A percentile compares a stretch with the other conserved stretches of the same genome.
Evolutionary conservation across 2,329 filamentous ascomycete species (phyloP).

Genomic region (Alternaria infectoria): DNA sequence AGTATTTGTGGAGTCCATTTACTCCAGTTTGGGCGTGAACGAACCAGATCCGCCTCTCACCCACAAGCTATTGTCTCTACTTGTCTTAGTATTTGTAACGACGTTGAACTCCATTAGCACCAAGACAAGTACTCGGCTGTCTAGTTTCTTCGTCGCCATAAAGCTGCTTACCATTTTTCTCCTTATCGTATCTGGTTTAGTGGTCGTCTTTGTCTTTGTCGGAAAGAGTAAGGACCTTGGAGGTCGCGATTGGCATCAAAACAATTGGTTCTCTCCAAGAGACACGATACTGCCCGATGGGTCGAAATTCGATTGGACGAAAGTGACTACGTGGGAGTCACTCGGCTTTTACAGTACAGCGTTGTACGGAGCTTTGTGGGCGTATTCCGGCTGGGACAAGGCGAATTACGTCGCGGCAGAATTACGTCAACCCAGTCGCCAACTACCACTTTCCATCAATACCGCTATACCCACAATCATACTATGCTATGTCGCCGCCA

Average conservation of each 20-base stretch:
- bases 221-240: slow-evolving; percentile 38
- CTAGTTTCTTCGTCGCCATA: slow-evolving; percentile 48
- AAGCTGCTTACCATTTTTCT: slow-evolving; percentile 45
- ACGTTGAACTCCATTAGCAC: slow-evolving; percentile 53
- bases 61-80: slow-evolving; percentile 49
- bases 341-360: slow-evolving; percentile 65
- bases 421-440: slow-evolving; percentile 40
- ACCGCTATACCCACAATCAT: slow-evolving; percentile 67
- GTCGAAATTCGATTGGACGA: slow-evolving; percentile 40
- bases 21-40: slow-evolving; percentile 62
- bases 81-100: slow-evolving; percentile 49
- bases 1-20: slow-evolving; percentile 60
- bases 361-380: slow-evolving; percentile 54
- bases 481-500: slow-evolving; percentile 65
- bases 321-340: slow-evolving; percentile 61
- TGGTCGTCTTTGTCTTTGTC: slow-evolving; percentile 38
- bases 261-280: slow-evolving; percentile 41
- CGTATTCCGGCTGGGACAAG: slow-evolving; percentile 49
- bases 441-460: slow-evolving; percentile 67
- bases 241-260: slow-evolving; percentile 43
- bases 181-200: slow-evolving; percentile 45
- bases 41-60: slow-evolving; percentile 57
- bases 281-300: slow-evolving; percentile 39
- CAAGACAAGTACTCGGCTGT: slow-evolving; percentile 50
- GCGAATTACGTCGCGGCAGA: slow-evolving; percentile 50